phyloP scores from a whole-genome alignment of 2,329 filamentous ascomycete species.

The Tolypocladium album region DNA sequence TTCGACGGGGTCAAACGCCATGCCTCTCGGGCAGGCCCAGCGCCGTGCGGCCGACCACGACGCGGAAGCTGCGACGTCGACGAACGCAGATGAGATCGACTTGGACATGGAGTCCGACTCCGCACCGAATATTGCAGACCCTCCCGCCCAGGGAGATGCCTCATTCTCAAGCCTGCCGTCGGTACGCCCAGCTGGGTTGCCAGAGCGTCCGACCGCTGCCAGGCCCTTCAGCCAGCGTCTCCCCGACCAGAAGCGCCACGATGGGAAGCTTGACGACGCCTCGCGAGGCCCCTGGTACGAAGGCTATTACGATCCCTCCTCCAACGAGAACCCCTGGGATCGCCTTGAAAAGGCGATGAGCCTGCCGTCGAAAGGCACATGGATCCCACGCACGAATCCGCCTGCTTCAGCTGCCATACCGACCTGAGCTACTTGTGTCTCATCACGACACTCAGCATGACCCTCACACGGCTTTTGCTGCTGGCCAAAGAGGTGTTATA shows the following conservation, averaged over 20 bases:
- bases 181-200: conserved; percentile 21
- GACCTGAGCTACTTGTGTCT: not conserved
- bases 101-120: conserved; percentile 27
- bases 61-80: conserved; percentile 2
- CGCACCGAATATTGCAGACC: not conserved
- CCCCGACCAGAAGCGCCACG: not conserved
- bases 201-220: conserved; percentile 17
- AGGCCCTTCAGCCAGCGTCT: not conserved
- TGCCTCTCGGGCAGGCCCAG: conserved; percentile 16
- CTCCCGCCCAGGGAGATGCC: not conserved
- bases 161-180: conserved; percentile 10
- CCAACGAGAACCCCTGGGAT: conserved; percentile 65
- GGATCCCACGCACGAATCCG: conserved; percentile 21
- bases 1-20: conserved; percentile 27
- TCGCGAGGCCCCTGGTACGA: conserved; percentile 41
- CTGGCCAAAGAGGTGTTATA: not conserved
- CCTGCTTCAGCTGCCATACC: not conserved
- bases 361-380: conserved; percentile 31
- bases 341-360: conserved; percentile 37
- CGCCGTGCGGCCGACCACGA: conserved; percentile 1
- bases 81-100: conserved; percentile 35
- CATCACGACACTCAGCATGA: not conserved
- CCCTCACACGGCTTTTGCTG: not conserved
- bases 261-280: not conserved
- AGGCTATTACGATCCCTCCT: conserved; percentile 58